Conservation (phyloP, 1,284 basidiomycete genomes). For the Sparassis latifolia region DNA sequence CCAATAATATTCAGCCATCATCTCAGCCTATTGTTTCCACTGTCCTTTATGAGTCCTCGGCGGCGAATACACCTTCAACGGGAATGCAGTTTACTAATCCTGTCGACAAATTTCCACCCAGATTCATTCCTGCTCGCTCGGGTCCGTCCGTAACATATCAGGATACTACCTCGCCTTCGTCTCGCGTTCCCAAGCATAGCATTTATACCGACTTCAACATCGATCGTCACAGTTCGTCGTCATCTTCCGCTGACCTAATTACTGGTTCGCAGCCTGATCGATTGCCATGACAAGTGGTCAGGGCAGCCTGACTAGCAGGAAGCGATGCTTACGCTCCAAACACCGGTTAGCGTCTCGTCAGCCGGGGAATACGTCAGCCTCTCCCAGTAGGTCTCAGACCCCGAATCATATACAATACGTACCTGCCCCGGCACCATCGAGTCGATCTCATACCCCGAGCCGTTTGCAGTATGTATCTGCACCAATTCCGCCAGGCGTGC, state of each 20-base stretch:
- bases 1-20: constrained; percentile 7
- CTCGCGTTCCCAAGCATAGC: no score
- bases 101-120: constrained; percentile 10
- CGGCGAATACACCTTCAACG: constrained; percentile 4
- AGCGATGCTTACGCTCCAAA: constrained; percentile 1
- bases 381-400: not conserved
- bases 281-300: no score
- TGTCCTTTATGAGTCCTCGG: constrained; percentile 10
- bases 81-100: not conserved
- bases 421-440: no score
- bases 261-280: no score
- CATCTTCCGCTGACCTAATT: no score
- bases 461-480: constrained; percentile 8
- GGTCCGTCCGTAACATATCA: constrained; percentile 2
- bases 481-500: constrained; percentile 8
- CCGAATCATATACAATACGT: no score
- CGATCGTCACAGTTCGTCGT: no score
- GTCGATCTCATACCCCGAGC: constrained; percentile 1
- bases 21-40: constrained; percentile 7
- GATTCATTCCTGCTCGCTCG: constrained; percentile 12
- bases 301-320: no score
- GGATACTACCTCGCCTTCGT: not conserved
- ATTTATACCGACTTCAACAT: no score
- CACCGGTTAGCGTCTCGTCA: no score
- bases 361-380: not conserved